Percentiles rank a stretch among this genome's conserved stretches.
phyloP scores from a whole-genome alignment of 805 yeast genomes.

The Candida montana region DNA sequence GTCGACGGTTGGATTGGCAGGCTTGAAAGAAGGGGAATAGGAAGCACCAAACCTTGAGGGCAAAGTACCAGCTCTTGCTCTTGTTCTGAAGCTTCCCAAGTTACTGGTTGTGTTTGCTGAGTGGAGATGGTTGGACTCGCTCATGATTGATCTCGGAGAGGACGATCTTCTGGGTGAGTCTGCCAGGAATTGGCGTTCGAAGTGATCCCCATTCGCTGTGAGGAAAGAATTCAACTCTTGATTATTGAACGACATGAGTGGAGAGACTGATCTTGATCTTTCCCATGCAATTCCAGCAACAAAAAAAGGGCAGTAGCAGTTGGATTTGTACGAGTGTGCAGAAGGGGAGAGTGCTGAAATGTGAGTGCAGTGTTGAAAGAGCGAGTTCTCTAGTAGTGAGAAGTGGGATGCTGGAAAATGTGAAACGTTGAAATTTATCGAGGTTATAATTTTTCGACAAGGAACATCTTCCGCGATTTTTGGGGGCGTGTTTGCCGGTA shows the following conservation, averaged over 20 bases:
- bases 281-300: background rate
- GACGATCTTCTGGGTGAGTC: slow-evolving; percentile 23
- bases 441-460: too few relatives aligned
- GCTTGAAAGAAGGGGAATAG: slow-evolving; percentile 18
- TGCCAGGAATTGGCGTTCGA: slow-evolving; percentile 14
- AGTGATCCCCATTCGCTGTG: slow-evolving; percentile 15
- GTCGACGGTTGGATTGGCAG: slow-evolving; percentile 13
- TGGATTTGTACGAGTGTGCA: too few relatives aligned
- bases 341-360: too few relatives aligned
- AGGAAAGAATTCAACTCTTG: slow-evolving; percentile 21
- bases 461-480: background rate
- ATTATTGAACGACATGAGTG: slow-evolving; percentile 15
- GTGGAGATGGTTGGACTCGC: slow-evolving; percentile 14
- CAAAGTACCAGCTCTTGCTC: slow-evolving; percentile 76
- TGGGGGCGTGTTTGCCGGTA: background rate
- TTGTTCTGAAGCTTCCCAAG: slow-evolving; percentile 39
- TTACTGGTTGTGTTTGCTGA: slow-evolving; percentile 22
- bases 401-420: too few relatives aligned
- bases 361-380: too few relatives aligned
- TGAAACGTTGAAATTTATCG: background rate
- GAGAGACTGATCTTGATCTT: background rate
- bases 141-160: slow-evolving; percentile 23
- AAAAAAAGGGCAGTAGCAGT: too few relatives aligned
- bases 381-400: too few relatives aligned
- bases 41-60: slow-evolving; percentile 49